Percentiles rank a stretch among this genome's conserved stretches.
These are phyloP conservation scores for Rhodotorula glutinis DNA, from an alignment of 1,284 basidiomycete genomes.

Conservation along the genomic window DNA sequence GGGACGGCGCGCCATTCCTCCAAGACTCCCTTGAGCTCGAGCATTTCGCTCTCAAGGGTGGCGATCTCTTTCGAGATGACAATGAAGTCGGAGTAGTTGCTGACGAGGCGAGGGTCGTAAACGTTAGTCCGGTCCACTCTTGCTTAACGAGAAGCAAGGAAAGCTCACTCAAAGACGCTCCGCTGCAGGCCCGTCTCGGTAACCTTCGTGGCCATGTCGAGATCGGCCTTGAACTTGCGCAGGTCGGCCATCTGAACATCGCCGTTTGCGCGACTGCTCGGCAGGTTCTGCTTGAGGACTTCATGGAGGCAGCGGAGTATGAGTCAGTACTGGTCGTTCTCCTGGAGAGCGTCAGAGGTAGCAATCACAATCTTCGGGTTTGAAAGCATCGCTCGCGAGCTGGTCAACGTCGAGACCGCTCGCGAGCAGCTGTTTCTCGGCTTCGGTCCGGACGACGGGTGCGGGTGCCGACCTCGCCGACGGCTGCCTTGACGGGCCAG, in stretches of 20 bases:
- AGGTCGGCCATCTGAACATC: conserved; percentile 34
- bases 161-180: conserved; percentile 39
- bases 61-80: conserved; percentile 95
- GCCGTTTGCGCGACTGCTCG: conserved; percentile 3
- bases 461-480: background rate
- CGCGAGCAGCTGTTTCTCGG: conserved; percentile 20
- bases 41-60: conserved; percentile 93
- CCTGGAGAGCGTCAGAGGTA: too few relatives aligned
- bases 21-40: conserved; percentile 89
- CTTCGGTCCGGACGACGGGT: background rate
- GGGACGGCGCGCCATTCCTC: conserved; percentile 95
- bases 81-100: conserved; percentile 86
- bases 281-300: conserved; percentile 38
- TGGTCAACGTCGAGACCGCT: conserved; percentile 36
- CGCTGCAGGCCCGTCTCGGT: conserved; percentile 36
- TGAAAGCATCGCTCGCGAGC: conserved; percentile 37
- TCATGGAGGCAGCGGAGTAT: background rate
- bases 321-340: too few relatives aligned
- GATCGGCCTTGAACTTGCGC: conserved; percentile 14
- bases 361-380: conserved; percentile 40
- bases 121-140: background rate
- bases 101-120: background rate
- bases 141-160: background rate
- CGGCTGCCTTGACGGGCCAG: background rate
- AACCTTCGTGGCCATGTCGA: conserved; percentile 35